Evolutionary conservation across 2,329 filamentous ascomycete species (phyloP), one percentile per base, ranked within the genome.

Genomic region (Aspergillus pseudonomiae): DNA sequence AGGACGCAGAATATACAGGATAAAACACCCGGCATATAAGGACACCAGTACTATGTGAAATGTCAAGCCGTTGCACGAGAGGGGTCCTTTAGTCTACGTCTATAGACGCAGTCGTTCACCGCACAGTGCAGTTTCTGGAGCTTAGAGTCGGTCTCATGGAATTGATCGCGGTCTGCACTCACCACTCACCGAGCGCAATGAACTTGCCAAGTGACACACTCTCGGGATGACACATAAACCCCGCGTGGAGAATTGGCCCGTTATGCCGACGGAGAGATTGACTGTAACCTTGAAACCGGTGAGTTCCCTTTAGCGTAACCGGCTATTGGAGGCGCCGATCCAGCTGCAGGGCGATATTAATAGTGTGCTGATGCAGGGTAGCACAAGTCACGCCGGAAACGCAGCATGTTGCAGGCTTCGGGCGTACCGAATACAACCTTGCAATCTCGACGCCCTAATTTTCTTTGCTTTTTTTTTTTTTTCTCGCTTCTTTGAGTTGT

Each of bases 301-400:
- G 39, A 36, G 24, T 36, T 55, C 50, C 52, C 48, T 48, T 43
- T 36, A n/a, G 52, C 41, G 7, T 12, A 48, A 32, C 14, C 28
- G 28, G 28, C 28, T 45, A 50, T 57, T 26, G 28, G 48, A 24
- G 19, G 53, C 50, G 36, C 32, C 53, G 10, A 46, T 61, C 52
- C 28, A 41, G 28, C 55, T 55, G 34, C 59, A 52, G 48, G 48
- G 26, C 19, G 28, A 52, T 52, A 52, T 52, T 52, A 32, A 52
- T n/a, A 52, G 48, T 30, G 28, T 52, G 48, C 7, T 12, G 48
- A 24, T 32, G 48, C 48, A 52, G 26, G 14, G 48, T 52, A 19
- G 21, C 48, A 52, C 48, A 52, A 52, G 48, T 52, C 48, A 32
- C 10, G 28, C 28, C 28, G 48, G 30, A 52, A n/a, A 32, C 48